Conservation (phyloP, 306 rosid genomes). For the Rubus idaeus region DNA sequence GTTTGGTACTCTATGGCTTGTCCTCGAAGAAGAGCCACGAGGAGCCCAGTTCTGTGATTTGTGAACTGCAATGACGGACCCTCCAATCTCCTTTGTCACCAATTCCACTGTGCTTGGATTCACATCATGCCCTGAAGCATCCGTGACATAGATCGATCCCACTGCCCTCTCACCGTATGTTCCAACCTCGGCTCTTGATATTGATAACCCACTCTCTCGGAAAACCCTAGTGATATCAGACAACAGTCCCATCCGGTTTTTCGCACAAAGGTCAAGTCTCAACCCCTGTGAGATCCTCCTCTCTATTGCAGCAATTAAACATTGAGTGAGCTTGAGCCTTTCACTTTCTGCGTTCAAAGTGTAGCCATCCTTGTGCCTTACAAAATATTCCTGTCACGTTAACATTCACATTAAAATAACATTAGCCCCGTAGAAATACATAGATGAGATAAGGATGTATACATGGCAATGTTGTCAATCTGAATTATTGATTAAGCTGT, state of each 20-base stretch:
- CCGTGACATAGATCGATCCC: slow-evolving; percentile 70
- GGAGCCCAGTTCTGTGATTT: slow-evolving; percentile 41
- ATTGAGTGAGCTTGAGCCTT: slow-evolving; percentile 49
- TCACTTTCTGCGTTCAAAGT: slow-evolving; percentile 46
- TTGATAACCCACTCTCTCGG: slow-evolving; percentile 67
- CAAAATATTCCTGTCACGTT: slow-evolving; percentile 64
- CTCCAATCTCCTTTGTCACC: slow-evolving; percentile 59
- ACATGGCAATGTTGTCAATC: not conserved
- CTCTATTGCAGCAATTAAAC: slow-evolving; percentile 78
- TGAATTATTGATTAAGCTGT: not conserved
- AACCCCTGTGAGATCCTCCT: slow-evolving; percentile 84
- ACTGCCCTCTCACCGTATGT: slow-evolving; percentile 50
- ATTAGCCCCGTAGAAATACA: not conserved
- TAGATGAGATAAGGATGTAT: not conserved
- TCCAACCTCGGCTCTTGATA: slow-evolving; percentile 57
- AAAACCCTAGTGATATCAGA: slow-evolving; percentile 62
- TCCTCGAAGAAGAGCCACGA: slow-evolving; percentile 16
- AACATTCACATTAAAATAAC: not conserved
- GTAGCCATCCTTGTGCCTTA: slow-evolving; percentile 51
- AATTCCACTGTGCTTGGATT: slow-evolving; percentile 46
- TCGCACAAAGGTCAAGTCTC: slow-evolving; percentile 53
- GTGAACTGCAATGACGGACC: slow-evolving; percentile 48
- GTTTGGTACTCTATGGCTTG: not conserved
- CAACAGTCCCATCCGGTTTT: slow-evolving; percentile 60
- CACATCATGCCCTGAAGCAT: slow-evolving; percentile 54